phyloP scores from a whole-genome alignment of 1,284 basidiomycete genomes.

The Tylopilus microsporus region DNA sequence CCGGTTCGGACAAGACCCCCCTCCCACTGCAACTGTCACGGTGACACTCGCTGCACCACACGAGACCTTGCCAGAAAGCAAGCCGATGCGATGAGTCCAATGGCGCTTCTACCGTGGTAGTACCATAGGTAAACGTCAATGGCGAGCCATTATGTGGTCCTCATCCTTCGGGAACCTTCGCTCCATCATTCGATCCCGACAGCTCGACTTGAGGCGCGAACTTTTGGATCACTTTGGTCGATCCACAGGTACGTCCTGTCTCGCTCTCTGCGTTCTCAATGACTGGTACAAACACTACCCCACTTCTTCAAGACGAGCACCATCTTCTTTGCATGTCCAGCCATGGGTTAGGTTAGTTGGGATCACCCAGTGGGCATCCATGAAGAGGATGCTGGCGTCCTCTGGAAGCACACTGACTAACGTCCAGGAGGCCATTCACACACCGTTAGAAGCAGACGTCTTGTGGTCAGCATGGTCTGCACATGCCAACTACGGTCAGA shows the following conservation, averaged over 20 bases:
- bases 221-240: conserved; percentile 80
- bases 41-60: conserved; percentile 3
- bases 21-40: conserved; percentile 3
- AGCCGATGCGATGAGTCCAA: conserved; percentile 12
- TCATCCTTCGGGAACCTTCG: conserved; percentile 26
- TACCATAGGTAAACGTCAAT: conserved; percentile 34
- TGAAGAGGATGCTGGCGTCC: not conserved
- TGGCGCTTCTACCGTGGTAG: conserved; percentile 19
- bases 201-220: conserved; percentile 62
- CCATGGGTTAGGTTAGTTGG: conserved; percentile 89
- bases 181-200: conserved; percentile 24
- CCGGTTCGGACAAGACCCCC: conserved; percentile 24
- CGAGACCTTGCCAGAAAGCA: conserved; percentile 3
- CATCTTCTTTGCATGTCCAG: conserved; percentile 88
- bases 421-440: conserved; percentile 1
- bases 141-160: conserved; percentile 31
- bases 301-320: conserved; percentile 56
- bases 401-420: no score
- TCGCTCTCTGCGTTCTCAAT: conserved; percentile 8
- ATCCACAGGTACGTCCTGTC: conserved; percentile 61
- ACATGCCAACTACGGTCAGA: no score
- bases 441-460: no score
- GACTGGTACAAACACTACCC: conserved; percentile 9
- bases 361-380: conserved; percentile 82
- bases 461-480: no score